A percentile compares a stretch with the other conserved stretches of the same genome.
Evolutionary conservation across 2,329 filamentous ascomycete species (phyloP).

Genomic region (Alternaria arborescens): DNA sequence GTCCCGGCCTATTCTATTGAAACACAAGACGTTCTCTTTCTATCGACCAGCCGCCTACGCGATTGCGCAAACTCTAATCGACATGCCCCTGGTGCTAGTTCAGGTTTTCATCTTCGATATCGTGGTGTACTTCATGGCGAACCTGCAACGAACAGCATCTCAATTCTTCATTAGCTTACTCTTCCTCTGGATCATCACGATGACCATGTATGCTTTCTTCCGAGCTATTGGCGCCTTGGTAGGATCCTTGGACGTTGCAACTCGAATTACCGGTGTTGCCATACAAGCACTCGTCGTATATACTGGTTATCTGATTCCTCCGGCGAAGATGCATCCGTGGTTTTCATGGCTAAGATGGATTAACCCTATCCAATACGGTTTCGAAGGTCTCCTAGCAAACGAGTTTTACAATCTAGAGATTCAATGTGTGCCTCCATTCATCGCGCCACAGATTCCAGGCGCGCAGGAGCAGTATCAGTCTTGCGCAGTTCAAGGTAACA

Average conservation of each 20-base stretch:
- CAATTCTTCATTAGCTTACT: constrained; percentile 70
- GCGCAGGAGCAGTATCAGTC: constrained; percentile 62
- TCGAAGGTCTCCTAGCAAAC: constrained; percentile 73
- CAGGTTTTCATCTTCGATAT: constrained; percentile 68
- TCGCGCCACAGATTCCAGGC: constrained; percentile 64
- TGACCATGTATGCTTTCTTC: constrained; percentile 56
- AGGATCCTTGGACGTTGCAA: constrained; percentile 49
- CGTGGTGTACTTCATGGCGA: constrained; percentile 70
- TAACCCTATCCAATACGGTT: constrained; percentile 72
- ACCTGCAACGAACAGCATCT: constrained; percentile 63
- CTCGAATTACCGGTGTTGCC: constrained; percentile 52
- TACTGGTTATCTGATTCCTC: constrained; percentile 52
- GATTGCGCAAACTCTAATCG: constrained; percentile 65
- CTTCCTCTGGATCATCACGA: constrained; percentile 67
- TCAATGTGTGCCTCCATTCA: constrained; percentile 62
- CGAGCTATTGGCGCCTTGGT: constrained; percentile 49
- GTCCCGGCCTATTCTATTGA: constrained; percentile 71
- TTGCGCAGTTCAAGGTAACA: constrained; percentile 67
- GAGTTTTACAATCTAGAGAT: constrained; percentile 70
- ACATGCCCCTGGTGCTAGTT: constrained; percentile 65
- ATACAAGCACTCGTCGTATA: constrained; percentile 53
- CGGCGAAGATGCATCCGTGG: constrained; percentile 53
- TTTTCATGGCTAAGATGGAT: constrained; percentile 54
- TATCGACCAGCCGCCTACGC: constrained; percentile 70
- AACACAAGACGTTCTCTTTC: constrained; percentile 76